Evolutionary conservation across 2,329 filamentous ascomycete species (phyloP), one percentile per base, ranked within the genome.

Genomic region (Penicillium verrucosum): DNA sequence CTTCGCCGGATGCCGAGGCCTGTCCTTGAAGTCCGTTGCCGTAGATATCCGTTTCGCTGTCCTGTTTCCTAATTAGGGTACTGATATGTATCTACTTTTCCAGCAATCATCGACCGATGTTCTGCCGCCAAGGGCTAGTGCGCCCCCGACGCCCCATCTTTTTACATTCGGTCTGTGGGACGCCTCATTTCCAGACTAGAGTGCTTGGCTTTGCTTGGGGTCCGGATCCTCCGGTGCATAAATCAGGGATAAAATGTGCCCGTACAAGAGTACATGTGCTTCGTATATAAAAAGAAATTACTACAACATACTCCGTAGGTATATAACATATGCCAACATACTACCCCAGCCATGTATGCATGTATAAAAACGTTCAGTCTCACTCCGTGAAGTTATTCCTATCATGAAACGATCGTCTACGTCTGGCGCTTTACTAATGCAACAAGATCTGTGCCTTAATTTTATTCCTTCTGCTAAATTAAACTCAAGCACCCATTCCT

Each of bases 191-290:
- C 56, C 51, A 58, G 50, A 56, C 62, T 65, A 64, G 46, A 65
- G 59, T 63, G 63, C 63, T 65, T 65, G 62, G 63, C 59, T 54
- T 63, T 62, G 57, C 60, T 61, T 63, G 60, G 62, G 5, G 49
- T 57, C 61, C 60, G 58, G 53, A 58, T 46, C 54, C 54, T 56
- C 54, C 57, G 52, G 51, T 44, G 51, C 59, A 61, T 54, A 49
- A 40, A 29, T 56, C 23, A 46, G 48, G 34, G 12, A 52, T 52
- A 37, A 38, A 29, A 34, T 51, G 10, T 45, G 45, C 38, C 43
- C 43, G 18, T 38, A 16, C 32, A 6, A 5, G 6, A 3, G 38
- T 45, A 21, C n/a, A 11, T 16, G 38, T 46, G 6, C 12, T 14
- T 7, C 1, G n/a, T 45, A 32, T 25, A 34, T 18, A n/a, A 27